These are phyloP conservation scores for Aspergillus phoenicis DNA, from an alignment of 2,329 filamentous ascomycete species.

Conservation along the genomic window DNA sequence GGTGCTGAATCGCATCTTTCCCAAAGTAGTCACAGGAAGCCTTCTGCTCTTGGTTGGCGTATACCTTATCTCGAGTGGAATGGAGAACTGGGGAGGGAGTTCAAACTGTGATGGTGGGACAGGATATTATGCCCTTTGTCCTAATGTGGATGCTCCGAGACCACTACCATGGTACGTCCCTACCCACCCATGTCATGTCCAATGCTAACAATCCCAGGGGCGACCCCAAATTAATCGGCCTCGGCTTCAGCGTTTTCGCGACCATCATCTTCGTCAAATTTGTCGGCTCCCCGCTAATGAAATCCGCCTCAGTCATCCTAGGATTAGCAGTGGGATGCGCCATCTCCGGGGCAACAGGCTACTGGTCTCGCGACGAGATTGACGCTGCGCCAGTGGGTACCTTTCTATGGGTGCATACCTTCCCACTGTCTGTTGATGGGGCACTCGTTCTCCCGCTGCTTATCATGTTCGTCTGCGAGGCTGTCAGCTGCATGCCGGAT, in stretches of 20 bases:
- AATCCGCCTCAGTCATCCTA: constrained; percentile 73
- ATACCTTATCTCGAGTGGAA: constrained; percentile 69
- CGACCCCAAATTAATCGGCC: constrained; percentile 73
- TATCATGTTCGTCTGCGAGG: constrained; percentile 60
- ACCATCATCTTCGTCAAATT: constrained; percentile 80
- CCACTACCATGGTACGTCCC: constrained; percentile 65
- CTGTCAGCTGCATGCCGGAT: constrained; percentile 71
- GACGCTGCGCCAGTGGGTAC: constrained; percentile 65
- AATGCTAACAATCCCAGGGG: constrained; percentile 44
- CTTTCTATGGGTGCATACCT: constrained; percentile 69
- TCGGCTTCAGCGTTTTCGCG: constrained; percentile 78
- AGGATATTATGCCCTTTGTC: constrained; percentile 68
- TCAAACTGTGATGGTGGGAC: constrained; percentile 53
- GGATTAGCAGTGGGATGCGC: constrained; percentile 76
- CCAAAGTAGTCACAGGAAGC: constrained; percentile 76
- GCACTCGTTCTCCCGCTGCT: constrained; percentile 64
- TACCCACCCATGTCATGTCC: background rate
- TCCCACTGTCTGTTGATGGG: constrained; percentile 63
- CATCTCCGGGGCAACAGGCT: constrained; percentile 75
- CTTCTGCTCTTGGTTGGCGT: constrained; percentile 73
- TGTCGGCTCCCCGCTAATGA: constrained; percentile 83
- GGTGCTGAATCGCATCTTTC: constrained; percentile 72
- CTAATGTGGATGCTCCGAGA: constrained; percentile 67
- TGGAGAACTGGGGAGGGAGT: constrained; percentile 73
- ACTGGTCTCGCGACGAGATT: constrained; percentile 75